phyloP scores from a whole-genome alignment of 345 rosid genomes.

The Eucalyptus regnans region DNA sequence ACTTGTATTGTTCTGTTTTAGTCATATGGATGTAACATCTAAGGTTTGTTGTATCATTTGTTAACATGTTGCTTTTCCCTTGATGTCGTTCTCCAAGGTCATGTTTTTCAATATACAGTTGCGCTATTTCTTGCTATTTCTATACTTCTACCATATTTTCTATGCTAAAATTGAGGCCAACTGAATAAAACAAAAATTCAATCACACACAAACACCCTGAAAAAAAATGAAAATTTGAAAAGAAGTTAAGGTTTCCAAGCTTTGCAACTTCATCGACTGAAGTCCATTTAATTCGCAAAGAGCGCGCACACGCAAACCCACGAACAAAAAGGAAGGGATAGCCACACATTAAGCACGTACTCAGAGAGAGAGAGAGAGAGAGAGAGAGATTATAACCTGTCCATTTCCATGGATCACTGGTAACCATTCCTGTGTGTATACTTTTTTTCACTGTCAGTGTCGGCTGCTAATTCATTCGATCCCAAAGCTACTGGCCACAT shows the following conservation, averaged over 20 bases:
- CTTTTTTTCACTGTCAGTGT: not conserved
- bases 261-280: not conserved
- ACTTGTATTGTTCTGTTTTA: not conserved
- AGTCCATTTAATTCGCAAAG: not conserved
- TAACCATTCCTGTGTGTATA: not conserved
- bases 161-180: not conserved
- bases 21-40: not conserved
- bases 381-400: not conserved
- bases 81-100: not conserved
- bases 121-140: not conserved
- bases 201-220: not conserved
- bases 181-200: not conserved
- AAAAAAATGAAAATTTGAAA: not conserved
- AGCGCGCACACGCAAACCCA: not conserved
- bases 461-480: not conserved
- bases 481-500: not conserved
- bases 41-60: not conserved
- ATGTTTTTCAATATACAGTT: not conserved
- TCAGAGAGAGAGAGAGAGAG: not conserved
- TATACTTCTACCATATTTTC: not conserved
- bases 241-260: not conserved
- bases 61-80: not conserved
- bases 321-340: not conserved
- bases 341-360: not conserved
- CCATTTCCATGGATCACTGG: not conserved